Evolutionary conservation across 1,284 basidiomycete species (phyloP), one percentile per base, ranked within the genome.

Genomic region (Coniferiporia weirii): DNA sequence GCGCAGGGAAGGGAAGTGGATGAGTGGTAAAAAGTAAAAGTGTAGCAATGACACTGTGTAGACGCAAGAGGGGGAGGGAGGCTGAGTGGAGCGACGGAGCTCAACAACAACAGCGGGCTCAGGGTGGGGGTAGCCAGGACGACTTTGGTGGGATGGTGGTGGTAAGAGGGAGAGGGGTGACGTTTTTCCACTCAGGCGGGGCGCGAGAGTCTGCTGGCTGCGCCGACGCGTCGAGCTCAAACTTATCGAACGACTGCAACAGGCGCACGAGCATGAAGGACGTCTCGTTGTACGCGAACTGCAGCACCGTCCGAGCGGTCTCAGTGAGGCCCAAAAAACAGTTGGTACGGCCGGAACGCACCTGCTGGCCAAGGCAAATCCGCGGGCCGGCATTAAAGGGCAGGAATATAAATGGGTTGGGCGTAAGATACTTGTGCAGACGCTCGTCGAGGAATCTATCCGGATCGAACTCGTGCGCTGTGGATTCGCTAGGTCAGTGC

Each of bases 201-300:
- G 80, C 78, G 10, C 67, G 69, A 13, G 70, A 72, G 5, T 74
- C 74, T 1, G 72, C 72, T 2, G 82, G 76, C 40, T 77, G 75
- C 1, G 78, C 73, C 19, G 76, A 74, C 1, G 68, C 68, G 17
- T 75, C 80, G 2, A 84, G 72, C 0, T 68, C 65, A 27, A 88
- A 73, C 0, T 70, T 69, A 0, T 76, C 74, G 69, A 87, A 83
- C 43, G 72, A 68, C 69, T 87, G 85, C n/a, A 88, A 68, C 17
- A 89, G 71, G 9, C 83, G 79, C 46, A 87, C 76, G 60, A 87
- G 66, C 74, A 85, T 79, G 71, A 84, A 86, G 0, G 84, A 85
- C 64, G 79, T 78, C 64, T 87, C 84, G 67, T 86, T 85, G 68
- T 85, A 86, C 3, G 86, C 85, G 67, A 85, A 85, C 79, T 86